A percentile compares a stretch with the other conserved stretches of the same genome.
phyloP scores from a whole-genome alignment of 805 yeast species.

The Sporopachydermia lactativora region DNA sequence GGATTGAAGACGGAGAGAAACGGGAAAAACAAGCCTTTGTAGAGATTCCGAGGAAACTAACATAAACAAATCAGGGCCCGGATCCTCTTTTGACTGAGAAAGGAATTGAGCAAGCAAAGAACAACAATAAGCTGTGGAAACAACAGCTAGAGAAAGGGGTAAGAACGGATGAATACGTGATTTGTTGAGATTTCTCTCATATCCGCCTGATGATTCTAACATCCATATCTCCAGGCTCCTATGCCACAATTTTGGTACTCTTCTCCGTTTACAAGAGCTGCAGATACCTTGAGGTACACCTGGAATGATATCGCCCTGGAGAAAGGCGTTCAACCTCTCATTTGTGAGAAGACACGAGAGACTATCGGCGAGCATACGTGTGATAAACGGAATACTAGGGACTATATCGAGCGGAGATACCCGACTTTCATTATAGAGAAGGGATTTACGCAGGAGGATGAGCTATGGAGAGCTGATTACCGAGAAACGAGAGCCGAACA shows the following conservation, averaged over 20 bases:
- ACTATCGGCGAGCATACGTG: slow-evolving; percentile 37
- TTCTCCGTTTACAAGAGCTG: slow-evolving; percentile 39
- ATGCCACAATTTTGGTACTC: slow-evolving; percentile 29
- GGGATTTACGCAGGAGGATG: slow-evolving; percentile 33
- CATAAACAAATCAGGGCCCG: slow-evolving; percentile 27
- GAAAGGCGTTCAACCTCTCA: slow-evolving; percentile 19
- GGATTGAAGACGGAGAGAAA: no score
- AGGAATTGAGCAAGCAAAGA: slow-evolving; percentile 31
- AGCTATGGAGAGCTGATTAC: slow-evolving; percentile 25
- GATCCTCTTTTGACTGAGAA: slow-evolving; percentile 35
- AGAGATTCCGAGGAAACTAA: no score
- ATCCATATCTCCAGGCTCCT: slow-evolving; percentile 13
- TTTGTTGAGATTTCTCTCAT: slow-evolving; percentile 6
- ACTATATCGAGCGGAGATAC: slow-evolving; percentile 27
- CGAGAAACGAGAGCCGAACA: slow-evolving; percentile 29
- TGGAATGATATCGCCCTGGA: slow-evolving; percentile 25
- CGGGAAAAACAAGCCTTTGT: no score
- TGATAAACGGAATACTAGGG: slow-evolving; percentile 27
- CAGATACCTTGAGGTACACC: slow-evolving; percentile 33
- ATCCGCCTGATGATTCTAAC: slow-evolving; percentile 8
- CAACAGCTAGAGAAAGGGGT: slow-evolving; percentile 17
- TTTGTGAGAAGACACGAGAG: slow-evolving; percentile 34
- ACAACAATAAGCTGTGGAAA: slow-evolving; percentile 28
- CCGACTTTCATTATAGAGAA: slow-evolving; percentile 29
- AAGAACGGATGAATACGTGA: no score